Evolutionary conservation across 2,329 filamentous ascomycete genomes (phyloP), one percentile per base, ranked within the genome.

Genomic region (Incumbomyces delicatus): DNA sequence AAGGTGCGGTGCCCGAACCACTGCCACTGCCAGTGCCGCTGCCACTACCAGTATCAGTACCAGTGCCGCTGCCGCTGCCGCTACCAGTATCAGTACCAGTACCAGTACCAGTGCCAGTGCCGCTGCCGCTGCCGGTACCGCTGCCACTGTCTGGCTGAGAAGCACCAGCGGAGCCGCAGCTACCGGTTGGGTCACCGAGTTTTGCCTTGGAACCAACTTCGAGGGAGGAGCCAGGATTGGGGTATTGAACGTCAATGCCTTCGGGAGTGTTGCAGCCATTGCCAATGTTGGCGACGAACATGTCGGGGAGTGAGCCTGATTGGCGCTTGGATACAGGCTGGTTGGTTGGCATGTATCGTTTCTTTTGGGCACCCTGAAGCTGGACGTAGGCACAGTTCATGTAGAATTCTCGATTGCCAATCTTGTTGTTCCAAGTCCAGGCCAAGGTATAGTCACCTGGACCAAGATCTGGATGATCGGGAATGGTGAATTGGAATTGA

Each of bases 371-470:
- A 3, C 65, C 68, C 0, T 77, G 77, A 18, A 96, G 73, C 0
- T 72, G 75, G 40, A 94, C 65, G 0, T 86, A 79, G 0, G 84
- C 87, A 57, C 90, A 98, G 75, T 95, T 94, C 88, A 95, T 94
- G 74, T 96, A 95, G 75, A 95, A 87, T 63, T 96, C 92, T 1
- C 89, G 82, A 70, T 95, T 95, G 2, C 92, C 92, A 8, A 94
- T 60, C 50, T 83, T 84, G 66, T 96, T 96, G 66, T 94, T 80
- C 92, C 92, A 96, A 1, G 87, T 87, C 88, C 89, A 96, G 0
- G 87, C 87, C 4, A 96, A 72, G 0, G 81, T 85, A 20, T 85
- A 89, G 34, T 88, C 76, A 3, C 90, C 92, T 1, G 81, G 69
- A 7, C 81, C 78, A 39, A 95, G 74, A 17, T 81, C 77, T 0